Conservation (phyloP, 1,139 yeast genomes). For the Pneumocystis jirovecii region DNA sequence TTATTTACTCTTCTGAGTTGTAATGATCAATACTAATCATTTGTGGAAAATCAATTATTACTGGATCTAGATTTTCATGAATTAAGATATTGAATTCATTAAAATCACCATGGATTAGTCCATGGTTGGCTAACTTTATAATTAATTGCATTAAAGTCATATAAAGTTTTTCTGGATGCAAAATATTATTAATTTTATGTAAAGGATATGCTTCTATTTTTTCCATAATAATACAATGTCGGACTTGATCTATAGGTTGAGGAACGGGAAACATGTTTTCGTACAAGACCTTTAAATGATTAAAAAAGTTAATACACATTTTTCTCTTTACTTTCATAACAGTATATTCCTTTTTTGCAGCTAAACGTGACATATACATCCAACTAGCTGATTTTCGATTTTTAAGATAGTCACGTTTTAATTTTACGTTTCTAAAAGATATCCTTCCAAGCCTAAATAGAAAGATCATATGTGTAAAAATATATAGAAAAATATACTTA, state of each 20-base stretch:
- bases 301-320: not conserved
- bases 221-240: constrained; percentile 90
- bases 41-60: constrained; percentile 95
- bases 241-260: constrained; percentile 69
- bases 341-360: constrained; percentile 83
- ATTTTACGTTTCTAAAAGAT: constrained; percentile 81
- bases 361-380: constrained; percentile 82
- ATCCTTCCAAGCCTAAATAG: constrained; percentile 53
- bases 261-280: constrained; percentile 77
- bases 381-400: constrained; percentile 58
- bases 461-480: not conserved
- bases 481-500: constrained; percentile 25
- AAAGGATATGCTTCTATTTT: constrained; percentile 77
- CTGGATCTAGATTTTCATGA: constrained; percentile 36
- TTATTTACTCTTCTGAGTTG: constrained; percentile 58
- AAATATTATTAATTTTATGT: constrained; percentile 9
- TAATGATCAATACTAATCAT: constrained; percentile 84
- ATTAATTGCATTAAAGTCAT: constrained; percentile 76
- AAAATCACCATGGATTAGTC: constrained; percentile 91
- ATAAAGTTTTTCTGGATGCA: constrained; percentile 54
- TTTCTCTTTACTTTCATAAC: constrained; percentile 41
- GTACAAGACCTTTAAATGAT: constrained; percentile 32
- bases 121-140: constrained; percentile 68
- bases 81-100: constrained; percentile 92
- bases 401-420: constrained; percentile 78